Evolutionary conservation across 352 stramenopile species (phyloP), one percentile per base, ranked within the genome.

Genomic region (Phytophthora palmivora): DNA sequence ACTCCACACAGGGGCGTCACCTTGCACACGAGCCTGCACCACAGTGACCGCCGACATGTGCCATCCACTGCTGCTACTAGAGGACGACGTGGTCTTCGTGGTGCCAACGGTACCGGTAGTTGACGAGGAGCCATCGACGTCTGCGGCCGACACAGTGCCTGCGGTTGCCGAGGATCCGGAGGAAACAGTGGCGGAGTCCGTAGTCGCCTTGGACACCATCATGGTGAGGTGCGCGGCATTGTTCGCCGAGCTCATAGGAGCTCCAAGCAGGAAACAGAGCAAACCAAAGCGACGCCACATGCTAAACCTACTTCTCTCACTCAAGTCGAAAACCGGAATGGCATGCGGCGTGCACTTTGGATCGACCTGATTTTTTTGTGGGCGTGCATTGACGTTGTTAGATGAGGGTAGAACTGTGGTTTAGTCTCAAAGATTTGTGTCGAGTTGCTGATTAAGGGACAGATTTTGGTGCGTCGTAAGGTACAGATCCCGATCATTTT

Each of bases 11-110:
- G n/a, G n/a, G n/a, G n/a, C n/a, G n/a, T n/a, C n/a, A n/a, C n/a
- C n/a, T n/a, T n/a, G n/a, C n/a, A n/a, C n/a, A n/a, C n/a, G n/a
- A n/a, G n/a, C n/a, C n/a, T n/a, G 79, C 15, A 91, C 52, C 0
- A 62, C 56, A 2, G 57, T 80, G 5, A 89, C 75, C 3, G 58
- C 22, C 26, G 15, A 64, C 63, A 72, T 72, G 51, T 67, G 57
- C 63, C 63, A 72, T 1, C 49, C 50, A 10, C 57, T 42, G 56
- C 45, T 72, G 42, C 16, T 46, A 22, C 28, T 45, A 16, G 42
- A 48, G 4, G 58, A 52, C 0, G 58, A 44, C 16, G n/a, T 37
- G 3, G 41, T 18, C 5, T 30, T 39, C 6, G 51, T 61, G 3
- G 50, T 26, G 9, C 38, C 43, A 3, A 58, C 33, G 6, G 45